These are phyloP conservation scores for Naganishia cerealis DNA, from an alignment of 1,284 basidiomycete genomes.

Conservation along the genomic window DNA sequence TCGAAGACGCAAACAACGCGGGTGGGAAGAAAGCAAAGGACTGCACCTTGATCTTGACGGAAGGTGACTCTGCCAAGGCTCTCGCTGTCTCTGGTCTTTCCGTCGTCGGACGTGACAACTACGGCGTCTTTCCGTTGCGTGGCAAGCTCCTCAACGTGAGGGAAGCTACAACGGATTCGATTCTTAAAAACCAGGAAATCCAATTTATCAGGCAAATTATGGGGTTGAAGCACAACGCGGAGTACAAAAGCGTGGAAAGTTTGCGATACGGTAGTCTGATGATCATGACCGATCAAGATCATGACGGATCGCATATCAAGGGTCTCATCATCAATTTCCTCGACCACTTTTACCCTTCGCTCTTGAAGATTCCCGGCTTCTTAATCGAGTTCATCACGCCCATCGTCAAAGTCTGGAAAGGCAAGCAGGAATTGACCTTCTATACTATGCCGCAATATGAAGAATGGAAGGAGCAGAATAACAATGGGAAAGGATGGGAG, in stretches of 20 bases:
- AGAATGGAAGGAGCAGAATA: constrained; percentile 80
- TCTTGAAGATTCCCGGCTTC: constrained; percentile 88
- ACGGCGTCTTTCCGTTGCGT: constrained; percentile 94
- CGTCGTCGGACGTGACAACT: constrained; percentile 94
- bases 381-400: constrained; percentile 98
- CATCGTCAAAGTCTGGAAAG: constrained; percentile 89
- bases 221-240: constrained; percentile 90
- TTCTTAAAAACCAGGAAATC: constrained; percentile 97
- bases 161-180: constrained; percentile 91
- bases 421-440: constrained; percentile 78
- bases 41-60: constrained; percentile 95
- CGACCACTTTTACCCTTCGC: constrained; percentile 93
- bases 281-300: constrained; percentile 99
- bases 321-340: constrained; percentile 97
- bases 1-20: constrained; percentile 97
- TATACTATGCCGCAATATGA: constrained; percentile 98
- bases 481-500: constrained; percentile 79
- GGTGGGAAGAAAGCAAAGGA: constrained; percentile 76
- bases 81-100: constrained; percentile 90
- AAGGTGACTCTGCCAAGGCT: constrained; percentile 98
- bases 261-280: constrained; percentile 93
- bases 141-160: constrained; percentile 97
- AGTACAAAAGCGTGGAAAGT: constrained; percentile 70
- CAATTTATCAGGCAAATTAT: constrained; percentile 98
- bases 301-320: constrained; percentile 99